These are phyloP conservation scores for Pleoardoris graminearum DNA, from an alignment of 2,329 filamentous ascomycete genomes.

Conservation along the genomic window DNA sequence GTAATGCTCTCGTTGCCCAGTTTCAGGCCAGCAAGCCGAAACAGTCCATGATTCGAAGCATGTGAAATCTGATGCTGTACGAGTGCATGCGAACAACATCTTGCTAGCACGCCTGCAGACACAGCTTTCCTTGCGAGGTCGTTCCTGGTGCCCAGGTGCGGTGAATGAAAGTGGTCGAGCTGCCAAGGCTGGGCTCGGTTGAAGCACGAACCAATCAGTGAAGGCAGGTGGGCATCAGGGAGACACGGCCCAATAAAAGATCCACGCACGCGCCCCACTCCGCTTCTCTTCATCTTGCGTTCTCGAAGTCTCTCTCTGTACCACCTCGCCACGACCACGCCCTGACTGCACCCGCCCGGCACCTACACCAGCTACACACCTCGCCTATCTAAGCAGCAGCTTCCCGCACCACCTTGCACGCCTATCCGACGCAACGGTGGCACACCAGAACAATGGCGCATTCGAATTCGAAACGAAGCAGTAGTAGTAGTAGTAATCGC, in stretches of 20 bases:
- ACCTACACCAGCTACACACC: background rate
- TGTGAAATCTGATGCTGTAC: too few species aligned
- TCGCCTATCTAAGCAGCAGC: background rate
- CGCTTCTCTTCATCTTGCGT: constrained; percentile 8
- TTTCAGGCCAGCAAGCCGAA: too few species aligned
- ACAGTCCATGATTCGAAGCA: too few species aligned
- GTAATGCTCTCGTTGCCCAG: too few species aligned
- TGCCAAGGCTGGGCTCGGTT: background rate
- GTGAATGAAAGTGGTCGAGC: background rate
- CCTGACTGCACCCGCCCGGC: background rate
- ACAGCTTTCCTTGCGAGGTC: background rate
- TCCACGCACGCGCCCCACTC: background rate
- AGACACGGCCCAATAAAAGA: background rate
- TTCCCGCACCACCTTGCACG: constrained; percentile 8
- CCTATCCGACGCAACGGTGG: constrained; percentile 49
- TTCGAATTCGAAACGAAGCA: constrained; percentile 71
- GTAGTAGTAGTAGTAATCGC: constrained; percentile 67
- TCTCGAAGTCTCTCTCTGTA: constrained; percentile 2
- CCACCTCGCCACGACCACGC: background rate
- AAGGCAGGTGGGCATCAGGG: background rate
- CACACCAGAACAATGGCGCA: constrained; percentile 66
- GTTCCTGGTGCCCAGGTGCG: background rate
- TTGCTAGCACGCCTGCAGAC: background rate
- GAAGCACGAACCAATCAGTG: constrained; percentile 7
- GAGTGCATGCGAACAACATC: too few species aligned